Evolutionary conservation across 306 rosid species (phyloP).

Genomic region (Parietaria judaica): DNA sequence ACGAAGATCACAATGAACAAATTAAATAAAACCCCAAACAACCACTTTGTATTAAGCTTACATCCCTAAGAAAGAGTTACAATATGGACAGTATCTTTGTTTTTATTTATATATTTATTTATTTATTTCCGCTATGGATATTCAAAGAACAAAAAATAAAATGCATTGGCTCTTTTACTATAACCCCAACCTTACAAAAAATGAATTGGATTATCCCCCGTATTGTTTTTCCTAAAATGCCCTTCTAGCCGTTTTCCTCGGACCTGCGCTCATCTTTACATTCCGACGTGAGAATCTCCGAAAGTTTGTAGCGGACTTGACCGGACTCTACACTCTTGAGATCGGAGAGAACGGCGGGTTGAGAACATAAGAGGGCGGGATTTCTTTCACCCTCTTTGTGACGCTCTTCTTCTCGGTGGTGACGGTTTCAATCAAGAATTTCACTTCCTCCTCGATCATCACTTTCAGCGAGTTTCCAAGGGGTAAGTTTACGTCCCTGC

Average conservation of each 20-base stretch:
- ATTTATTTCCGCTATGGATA: neutral
- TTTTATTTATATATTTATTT: neutral
- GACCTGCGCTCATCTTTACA: slow-evolving; percentile 11
- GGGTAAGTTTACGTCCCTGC: slow-evolving; percentile 37
- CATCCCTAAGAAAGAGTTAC: slow-evolving; percentile 36
- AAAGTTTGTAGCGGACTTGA: neutral
- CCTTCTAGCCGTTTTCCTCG: neutral
- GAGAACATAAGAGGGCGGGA: slow-evolving; percentile 45
- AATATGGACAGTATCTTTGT: slow-evolving; percentile 36
- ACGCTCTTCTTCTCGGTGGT: slow-evolving; percentile 36
- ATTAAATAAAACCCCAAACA: neutral
- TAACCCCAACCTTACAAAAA: slow-evolving; percentile 5
- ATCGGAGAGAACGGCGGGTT: slow-evolving; percentile 88
- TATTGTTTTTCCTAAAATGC: no score
- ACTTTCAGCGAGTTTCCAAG: slow-evolving; percentile 57
- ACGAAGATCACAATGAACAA: no score
- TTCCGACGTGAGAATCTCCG: slow-evolving; percentile 11
- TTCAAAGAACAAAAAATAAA: slow-evolving; percentile 8
- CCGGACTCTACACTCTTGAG: slow-evolving; percentile 40
- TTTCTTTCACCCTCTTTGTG: slow-evolving; percentile 44
- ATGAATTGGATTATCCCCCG: slow-evolving; percentile 3
- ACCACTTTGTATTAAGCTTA: slow-evolving; percentile 8
- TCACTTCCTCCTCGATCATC: slow-evolving; percentile 62
- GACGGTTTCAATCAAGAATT: slow-evolving; percentile 48
- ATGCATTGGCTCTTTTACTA: slow-evolving; percentile 10